These are phyloP conservation scores for Fusarium sp. DNA, from an alignment of 2,329 filamentous ascomycete genomes.

Conservation along the genomic window DNA sequence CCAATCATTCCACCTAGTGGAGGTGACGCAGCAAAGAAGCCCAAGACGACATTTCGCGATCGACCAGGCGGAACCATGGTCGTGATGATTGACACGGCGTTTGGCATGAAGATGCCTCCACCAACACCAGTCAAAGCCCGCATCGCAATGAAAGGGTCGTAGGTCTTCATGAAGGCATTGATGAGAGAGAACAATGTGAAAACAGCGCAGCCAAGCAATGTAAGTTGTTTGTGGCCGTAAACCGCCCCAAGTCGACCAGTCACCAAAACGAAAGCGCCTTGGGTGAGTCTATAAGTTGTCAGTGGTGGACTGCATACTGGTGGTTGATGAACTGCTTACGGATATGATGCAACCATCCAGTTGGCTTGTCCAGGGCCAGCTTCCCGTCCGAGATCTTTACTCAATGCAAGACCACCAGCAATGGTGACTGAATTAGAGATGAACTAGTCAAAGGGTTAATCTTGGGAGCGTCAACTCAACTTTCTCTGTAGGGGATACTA, in stretches of 20 bases:
- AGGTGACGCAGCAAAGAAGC: constrained; percentile 34
- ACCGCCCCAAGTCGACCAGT: constrained; percentile 65
- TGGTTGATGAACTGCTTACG: background rate
- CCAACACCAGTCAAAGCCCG: constrained; percentile 62
- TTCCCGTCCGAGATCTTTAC: constrained; percentile 13
- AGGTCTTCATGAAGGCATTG: constrained; percentile 58
- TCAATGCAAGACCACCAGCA: constrained; percentile 10
- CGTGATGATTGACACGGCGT: constrained; percentile 63
- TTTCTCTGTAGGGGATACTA: rapidly evolving
- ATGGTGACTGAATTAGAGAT: constrained; percentile 16
- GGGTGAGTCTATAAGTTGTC: constrained; percentile 55
- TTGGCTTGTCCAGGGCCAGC: constrained; percentile 18
- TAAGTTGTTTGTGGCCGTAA: constrained; percentile 63
- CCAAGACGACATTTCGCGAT: constrained; percentile 40
- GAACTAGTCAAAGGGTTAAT: background rate
- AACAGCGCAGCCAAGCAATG: constrained; percentile 56
- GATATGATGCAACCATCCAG: constrained; percentile 30
- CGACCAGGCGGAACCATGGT: constrained; percentile 61
- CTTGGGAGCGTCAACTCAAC: rapidly evolving
- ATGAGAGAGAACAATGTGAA: constrained; percentile 59
- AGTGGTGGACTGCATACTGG: rapidly evolving
- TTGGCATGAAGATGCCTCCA: constrained; percentile 64
- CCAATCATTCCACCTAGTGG: constrained; percentile 56
- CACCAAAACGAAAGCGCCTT: constrained; percentile 66
- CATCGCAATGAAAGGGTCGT: constrained; percentile 57